Evolutionary conservation across 192 early-diverging fungal genomes (phyloP).

Genomic region (Phlyctochytrium arcticum): DNA sequence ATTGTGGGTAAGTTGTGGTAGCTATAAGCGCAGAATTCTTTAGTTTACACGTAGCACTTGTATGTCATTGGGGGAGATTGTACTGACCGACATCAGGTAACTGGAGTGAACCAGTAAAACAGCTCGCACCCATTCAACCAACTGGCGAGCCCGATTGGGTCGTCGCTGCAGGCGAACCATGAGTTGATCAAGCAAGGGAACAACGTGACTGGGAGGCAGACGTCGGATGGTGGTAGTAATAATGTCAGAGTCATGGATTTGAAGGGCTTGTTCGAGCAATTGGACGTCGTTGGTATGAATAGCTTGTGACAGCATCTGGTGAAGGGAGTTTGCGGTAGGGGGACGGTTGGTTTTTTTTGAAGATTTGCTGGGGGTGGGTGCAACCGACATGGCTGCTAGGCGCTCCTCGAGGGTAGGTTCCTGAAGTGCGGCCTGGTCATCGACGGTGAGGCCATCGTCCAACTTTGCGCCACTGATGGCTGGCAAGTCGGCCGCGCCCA

Average conservation of each 20-base stretch:
- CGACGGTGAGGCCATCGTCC: background rate
- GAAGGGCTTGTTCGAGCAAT: slow-evolving; percentile 39
- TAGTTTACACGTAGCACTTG: background rate
- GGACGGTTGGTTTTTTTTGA: slow-evolving; percentile 3
- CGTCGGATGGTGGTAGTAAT: slow-evolving; percentile 39
- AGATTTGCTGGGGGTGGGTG: background rate
- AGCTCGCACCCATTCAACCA: slow-evolving; percentile 50
- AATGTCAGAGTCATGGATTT: slow-evolving; percentile 24
- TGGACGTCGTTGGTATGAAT: slow-evolving; percentile 37
- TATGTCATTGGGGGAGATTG: background rate
- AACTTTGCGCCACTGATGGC: background rate
- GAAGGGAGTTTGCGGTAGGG: slow-evolving; percentile 38
- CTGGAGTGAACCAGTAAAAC: slow-evolving; percentile 37
- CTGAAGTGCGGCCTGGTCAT: background rate
- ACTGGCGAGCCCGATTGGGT: slow-evolving; percentile 31
- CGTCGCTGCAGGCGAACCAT: slow-evolving; percentile 26
- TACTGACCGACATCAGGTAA: slow-evolving; percentile 41
- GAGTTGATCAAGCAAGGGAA: slow-evolving; percentile 40
- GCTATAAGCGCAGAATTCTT: background rate
- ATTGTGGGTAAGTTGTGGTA: slow-evolving; percentile 17
- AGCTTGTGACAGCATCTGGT: slow-evolving; percentile 40
- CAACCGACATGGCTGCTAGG: slow-evolving; percentile 25
- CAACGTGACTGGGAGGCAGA: slow-evolving; percentile 32
- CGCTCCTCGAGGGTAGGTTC: slow-evolving; percentile 46
- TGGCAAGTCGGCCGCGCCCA: slow-evolving; percentile 17